A percentile compares a stretch with the other conserved stretches of the same genome.
These are phyloP conservation scores for Colletotrichum noveboracense DNA, from an alignment of 2,329 filamentous ascomycete species.

Conservation along the genomic window DNA sequence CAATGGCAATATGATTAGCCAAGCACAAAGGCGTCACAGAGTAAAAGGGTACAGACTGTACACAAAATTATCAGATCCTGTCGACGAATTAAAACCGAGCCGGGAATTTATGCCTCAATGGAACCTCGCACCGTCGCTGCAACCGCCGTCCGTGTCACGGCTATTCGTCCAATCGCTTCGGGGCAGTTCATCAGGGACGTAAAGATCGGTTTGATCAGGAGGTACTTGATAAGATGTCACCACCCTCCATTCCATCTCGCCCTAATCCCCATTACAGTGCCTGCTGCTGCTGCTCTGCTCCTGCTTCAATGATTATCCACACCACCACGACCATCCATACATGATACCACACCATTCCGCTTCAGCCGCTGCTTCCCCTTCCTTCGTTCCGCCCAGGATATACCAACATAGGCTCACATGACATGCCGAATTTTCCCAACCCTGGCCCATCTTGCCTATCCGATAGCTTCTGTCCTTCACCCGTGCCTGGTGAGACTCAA, in stretches of 20 bases:
- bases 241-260: not conserved
- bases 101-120: slow-evolving; percentile 10
- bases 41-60: not conserved
- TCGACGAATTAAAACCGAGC: not conserved
- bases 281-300: not conserved
- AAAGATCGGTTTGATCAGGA: not conserved
- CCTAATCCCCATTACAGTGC: not conserved
- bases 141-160: slow-evolving; percentile 1
- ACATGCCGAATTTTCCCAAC: not conserved
- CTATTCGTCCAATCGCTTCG: slow-evolving; percentile 7
- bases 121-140: not conserved
- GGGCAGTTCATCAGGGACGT: not conserved
- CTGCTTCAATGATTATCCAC: not conserved
- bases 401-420: not conserved
- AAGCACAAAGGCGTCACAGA: not conserved
- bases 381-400: not conserved
- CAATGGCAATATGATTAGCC: not conserved
- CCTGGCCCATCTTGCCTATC: not conserved
- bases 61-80: not conserved
- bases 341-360: not conserved
- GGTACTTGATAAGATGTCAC: slow-evolving; percentile 22
- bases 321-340: not conserved
- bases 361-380: not conserved
- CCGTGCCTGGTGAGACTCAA: not conserved
- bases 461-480: not conserved